Percentiles rank a stretch among this genome's conserved stretches.
Evolutionary conservation across 257 asterid species (phyloP).

Genomic region (Jacaranda copaia): DNA sequence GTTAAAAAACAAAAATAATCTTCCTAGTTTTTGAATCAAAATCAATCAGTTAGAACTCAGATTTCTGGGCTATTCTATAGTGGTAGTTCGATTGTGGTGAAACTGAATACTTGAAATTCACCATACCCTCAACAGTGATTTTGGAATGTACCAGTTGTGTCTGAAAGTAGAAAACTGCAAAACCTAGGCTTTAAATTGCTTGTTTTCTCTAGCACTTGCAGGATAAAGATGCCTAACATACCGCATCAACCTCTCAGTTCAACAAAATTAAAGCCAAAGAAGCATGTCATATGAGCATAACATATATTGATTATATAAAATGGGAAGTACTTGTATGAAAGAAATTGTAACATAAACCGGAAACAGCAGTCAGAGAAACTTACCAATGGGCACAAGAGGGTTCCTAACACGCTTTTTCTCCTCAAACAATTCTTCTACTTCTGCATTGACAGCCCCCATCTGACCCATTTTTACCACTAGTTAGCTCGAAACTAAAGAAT

Average conservation of each 20-base stretch:
- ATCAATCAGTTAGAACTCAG: too few relatives aligned
- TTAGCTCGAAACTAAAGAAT: slow-evolving; percentile 19
- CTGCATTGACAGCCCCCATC: slow-evolving; percentile 61
- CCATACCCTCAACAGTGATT: too few relatives aligned
- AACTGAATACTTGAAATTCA: too few relatives aligned
- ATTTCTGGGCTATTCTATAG: too few relatives aligned
- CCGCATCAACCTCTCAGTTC: neutral
- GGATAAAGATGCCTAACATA: too few relatives aligned
- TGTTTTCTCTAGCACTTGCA: too few relatives aligned
- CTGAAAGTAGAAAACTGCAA: too few relatives aligned
- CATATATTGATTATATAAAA: neutral
- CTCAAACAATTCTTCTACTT: slow-evolving; percentile 58
- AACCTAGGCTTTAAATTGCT: too few relatives aligned
- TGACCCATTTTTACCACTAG: slow-evolving; percentile 35
- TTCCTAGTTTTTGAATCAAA: too few relatives aligned
- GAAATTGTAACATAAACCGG: neutral
- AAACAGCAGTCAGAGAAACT: slow-evolving; percentile 10
- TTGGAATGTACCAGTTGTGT: too few relatives aligned
- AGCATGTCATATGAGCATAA: neutral
- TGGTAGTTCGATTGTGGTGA: too few relatives aligned
- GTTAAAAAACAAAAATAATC: too few relatives aligned
- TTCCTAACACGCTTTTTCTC: slow-evolving; percentile 64
- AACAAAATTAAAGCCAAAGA: neutral
- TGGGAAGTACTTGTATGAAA: neutral
- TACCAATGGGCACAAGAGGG: slow-evolving; percentile 76